Evolutionary conservation across 176 grass and related monocot genomes (phyloP).

Genomic region (barley (Hordeum vulgare)): DNA sequence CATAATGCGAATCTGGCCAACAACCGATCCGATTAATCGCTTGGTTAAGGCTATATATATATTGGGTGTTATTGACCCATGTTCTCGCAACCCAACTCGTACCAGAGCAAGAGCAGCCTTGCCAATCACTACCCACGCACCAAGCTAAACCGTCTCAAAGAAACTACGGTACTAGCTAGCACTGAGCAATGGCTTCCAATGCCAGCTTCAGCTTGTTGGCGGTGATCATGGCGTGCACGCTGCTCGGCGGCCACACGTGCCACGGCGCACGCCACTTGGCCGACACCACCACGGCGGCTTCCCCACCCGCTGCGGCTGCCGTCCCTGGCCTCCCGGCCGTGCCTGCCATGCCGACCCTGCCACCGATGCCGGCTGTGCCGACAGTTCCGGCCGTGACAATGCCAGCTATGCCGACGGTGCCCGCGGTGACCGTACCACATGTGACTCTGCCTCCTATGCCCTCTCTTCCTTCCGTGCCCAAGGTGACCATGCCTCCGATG

Average conservation of each 20-base stretch:
- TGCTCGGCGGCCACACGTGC: neutral
- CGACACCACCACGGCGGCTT: neutral
- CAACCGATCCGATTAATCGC: no score
- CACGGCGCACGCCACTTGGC: neutral
- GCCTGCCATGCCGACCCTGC: neutral
- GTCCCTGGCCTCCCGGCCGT: neutral
- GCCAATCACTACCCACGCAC: neutral
- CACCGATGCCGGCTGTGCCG: neutral
- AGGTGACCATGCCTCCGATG: no score
- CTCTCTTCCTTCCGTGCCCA: neutral
- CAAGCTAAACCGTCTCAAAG: neutral
- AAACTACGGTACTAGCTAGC: neutral
- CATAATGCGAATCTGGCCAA: no score
- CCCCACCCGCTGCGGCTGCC: neutral
- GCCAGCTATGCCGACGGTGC: neutral
- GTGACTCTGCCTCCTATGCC: neutral
- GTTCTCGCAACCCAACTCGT: neutral
- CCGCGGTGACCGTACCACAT: neutral
- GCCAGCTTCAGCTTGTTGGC: slow-evolving; percentile 10
- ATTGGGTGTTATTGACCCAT: neutral
- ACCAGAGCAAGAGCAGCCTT: neutral
- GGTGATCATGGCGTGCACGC: neutral
- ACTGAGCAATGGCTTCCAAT: neutral
- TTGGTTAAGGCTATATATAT: neutral
- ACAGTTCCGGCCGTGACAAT: neutral